Base-by-base conservation (phyloP, 306 rosid species). In the Morella rubra region DNA sequence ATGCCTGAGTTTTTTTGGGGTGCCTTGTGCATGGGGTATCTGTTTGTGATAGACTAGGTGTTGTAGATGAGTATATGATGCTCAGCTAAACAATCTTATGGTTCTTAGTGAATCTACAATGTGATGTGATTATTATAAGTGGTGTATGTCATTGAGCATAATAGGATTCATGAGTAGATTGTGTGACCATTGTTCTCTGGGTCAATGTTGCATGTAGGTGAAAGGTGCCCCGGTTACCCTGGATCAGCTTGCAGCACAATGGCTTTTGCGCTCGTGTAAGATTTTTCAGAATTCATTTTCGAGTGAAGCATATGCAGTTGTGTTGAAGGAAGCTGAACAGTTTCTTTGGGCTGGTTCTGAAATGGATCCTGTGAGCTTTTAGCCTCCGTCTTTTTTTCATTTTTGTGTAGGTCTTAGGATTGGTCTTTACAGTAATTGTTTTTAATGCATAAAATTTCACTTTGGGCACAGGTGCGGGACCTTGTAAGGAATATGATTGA, bases 271-370 rank as follows among this genome's bases (percentile, higher is more conserved):
- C 60, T 87, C 92, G 5, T 69, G 73, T 76, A 78, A 81, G 85
- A 83, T 90, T 89, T 89, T 85, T 73, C 81, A 76, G 83, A 85
- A 84, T 56, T 85, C 65, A 13, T 90, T 84, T 84, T 87, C 87
- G 50, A 82, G 79, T 55, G 96, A 90, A 83, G 91, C 87, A 32
- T 90, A 78, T 85, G 84, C 71, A 77, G 65, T 85, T 66, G 82
- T 83, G 46, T 74, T 92, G 78, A 90, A 82, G 86, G 87, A 89
- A 81, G 93, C 98, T 81, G 97, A 95, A 77, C 98, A 95, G 81
- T 92, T 92, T 84, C 87, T 95, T 69, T 95, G 98, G 98, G 98
- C 96, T 82, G 97, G 98, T 81, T 85, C 91, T 18, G 98, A 95
- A 88, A 90, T 92, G 96, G 91, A 95, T 87, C 82, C 86, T 74